Base-by-base conservation (phyloP, 2,329 filamentous ascomycete species). In the Curvularia hawaiiensis region DNA sequence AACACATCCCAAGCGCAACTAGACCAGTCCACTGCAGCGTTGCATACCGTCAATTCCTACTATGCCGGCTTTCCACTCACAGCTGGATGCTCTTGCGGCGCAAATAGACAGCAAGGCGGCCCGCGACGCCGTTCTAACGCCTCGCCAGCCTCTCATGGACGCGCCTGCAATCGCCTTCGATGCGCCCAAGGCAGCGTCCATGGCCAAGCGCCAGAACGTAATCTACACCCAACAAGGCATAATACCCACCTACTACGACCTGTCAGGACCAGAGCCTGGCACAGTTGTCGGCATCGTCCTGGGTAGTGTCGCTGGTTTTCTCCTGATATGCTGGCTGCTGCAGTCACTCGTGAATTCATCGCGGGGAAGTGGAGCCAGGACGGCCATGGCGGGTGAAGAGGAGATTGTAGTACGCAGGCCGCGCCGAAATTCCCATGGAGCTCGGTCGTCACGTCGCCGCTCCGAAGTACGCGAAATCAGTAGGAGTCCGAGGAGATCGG, bases 161-260 rank as follows among this genome's bases (percentile, higher is more conserved):
- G 43, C 57, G 35, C 50, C 59, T 11, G 54, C 59, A n/a, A 51
- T 62, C 46, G 50, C 55, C 35, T 52, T 61, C 22, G 54, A 63
- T 50, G 61, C 62, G 28, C 62, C 65, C 54, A 48, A 54, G 38
- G 46, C 49, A 30, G 58, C 55, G 22, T 44, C 56, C 10, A 48
- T 69, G 16, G 63, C 60, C 44, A 63, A 65, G 54, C 65, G 69
- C 22, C 63, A 68, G 39, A 59, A 65, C 20, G 56, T 66, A 2
- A 50, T 58, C 52, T 44, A 60, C 12, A 52, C 64, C 22, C 64
- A 65, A 24, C 63, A 60, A 16, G 67, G 75, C 56, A 80, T 85
- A 59, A 87, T 90, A 64, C 86, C 87, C 1, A 82, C 84, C 26
- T 85, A 85, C 64, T 90, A 90, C 74, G 79, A 81, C 45, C 78